These are phyloP conservation scores for Solanum pennellii DNA, from an alignment of 257 asterid genomes.

Conservation along the genomic window DNA sequence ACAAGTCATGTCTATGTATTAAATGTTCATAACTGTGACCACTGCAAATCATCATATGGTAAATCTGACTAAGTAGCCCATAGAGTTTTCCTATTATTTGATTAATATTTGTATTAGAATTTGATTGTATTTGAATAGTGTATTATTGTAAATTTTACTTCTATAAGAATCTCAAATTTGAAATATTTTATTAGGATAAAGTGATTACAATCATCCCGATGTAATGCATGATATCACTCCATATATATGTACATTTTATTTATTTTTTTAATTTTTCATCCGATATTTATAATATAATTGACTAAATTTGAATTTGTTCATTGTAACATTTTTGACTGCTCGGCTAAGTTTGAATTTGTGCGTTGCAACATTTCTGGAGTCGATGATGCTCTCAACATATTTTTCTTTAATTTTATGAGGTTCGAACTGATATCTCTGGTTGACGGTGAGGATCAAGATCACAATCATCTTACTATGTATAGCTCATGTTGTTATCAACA, in stretches of 20 bases:
- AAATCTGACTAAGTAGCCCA: not conserved
- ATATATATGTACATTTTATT: too few species aligned
- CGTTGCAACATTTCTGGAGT: not conserved
- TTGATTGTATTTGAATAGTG: not conserved
- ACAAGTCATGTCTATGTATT: not conserved
- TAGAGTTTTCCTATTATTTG: not conserved
- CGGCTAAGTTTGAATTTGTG: too few species aligned
- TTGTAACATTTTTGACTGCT: not conserved
- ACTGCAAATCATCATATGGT: not conserved
- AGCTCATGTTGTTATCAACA: not conserved
- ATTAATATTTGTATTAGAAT: too few species aligned
- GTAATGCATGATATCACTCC: not conserved
- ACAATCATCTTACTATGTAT: not conserved
- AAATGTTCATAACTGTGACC: not conserved
- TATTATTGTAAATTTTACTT: rapidly evolving
- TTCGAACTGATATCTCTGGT: too few species aligned
- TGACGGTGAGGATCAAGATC: not conserved
- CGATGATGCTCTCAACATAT: not conserved
- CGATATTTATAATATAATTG: rapidly evolving
- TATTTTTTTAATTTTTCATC: too few species aligned
- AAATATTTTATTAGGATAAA: too few species aligned
- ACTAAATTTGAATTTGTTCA: too few species aligned
- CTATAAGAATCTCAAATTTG: too few species aligned
- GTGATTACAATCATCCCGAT: too few species aligned
- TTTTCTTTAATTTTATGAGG: too few species aligned